A percentile compares a stretch with the other conserved stretches of the same genome.
phyloP scores from a whole-genome alignment of 345 rosid genomes.

The Excoecaria cochinchinensis region DNA sequence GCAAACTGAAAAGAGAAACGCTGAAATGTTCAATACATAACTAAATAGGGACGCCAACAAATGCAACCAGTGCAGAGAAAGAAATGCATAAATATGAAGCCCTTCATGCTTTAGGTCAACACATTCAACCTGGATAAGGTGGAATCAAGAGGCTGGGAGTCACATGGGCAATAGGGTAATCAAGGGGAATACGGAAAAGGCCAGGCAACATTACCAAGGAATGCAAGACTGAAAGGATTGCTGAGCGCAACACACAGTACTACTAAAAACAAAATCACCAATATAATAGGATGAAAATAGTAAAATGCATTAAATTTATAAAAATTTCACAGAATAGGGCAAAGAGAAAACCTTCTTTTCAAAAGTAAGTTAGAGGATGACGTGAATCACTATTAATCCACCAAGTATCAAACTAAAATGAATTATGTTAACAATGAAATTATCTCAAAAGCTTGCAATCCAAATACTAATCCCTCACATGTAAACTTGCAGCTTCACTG shows the following conservation, averaged over 20 bases:
- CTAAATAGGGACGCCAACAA: neutral
- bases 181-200: neutral
- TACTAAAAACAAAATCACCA: neutral
- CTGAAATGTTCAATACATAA: neutral
- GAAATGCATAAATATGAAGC: neutral
- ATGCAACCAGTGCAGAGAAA: neutral
- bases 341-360: neutral
- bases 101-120: neutral
- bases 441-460: constrained; percentile 10
- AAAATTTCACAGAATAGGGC: neutral
- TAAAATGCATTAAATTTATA: neutral
- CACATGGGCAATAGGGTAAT: neutral
- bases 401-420: neutral
- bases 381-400: neutral
- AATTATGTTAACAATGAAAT: constrained; percentile 7
- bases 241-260: neutral
- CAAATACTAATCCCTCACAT: constrained; percentile 14
- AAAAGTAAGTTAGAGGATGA: neutral
- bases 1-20: neutral
- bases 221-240: neutral
- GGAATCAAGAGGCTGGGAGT: neutral
- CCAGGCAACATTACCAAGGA: neutral
- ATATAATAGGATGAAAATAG: neutral
- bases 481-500: constrained; percentile 25
- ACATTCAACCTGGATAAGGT: neutral